Conservation (phyloP, 2,329 filamentous ascomycete genomes). For the Acrocalymma vagum region DNA sequence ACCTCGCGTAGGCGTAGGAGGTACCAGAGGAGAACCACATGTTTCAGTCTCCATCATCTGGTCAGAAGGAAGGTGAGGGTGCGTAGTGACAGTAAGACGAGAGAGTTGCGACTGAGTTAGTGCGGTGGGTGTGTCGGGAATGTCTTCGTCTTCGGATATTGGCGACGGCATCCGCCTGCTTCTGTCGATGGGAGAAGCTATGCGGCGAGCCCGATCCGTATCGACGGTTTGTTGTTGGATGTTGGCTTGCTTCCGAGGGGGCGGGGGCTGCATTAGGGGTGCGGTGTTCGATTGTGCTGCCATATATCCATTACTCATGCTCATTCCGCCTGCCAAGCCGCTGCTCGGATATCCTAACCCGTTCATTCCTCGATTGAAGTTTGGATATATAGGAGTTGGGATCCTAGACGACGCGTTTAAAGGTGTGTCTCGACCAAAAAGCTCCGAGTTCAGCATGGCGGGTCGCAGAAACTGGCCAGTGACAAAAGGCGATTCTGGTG, state of each 20-base stretch:
- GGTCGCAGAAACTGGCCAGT: constrained; percentile 40
- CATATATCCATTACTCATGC: constrained; percentile 18
- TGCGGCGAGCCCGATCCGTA: too few relatives aligned
- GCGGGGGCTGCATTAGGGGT: constrained; percentile 22
- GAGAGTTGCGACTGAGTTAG: constrained; percentile 48
- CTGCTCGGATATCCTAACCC: constrained; percentile 38
- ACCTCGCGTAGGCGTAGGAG: constrained; percentile 36
- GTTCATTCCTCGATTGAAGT: constrained; percentile 41
- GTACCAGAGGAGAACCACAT: constrained; percentile 15
- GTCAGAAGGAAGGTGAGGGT: constrained; percentile 29
- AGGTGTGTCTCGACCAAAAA: constrained; percentile 28
- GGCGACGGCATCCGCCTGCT: constrained; percentile 49
- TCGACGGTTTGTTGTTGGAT: too few relatives aligned
- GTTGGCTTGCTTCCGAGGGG: constrained; percentile 29
- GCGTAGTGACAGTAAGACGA: constrained; percentile 45
- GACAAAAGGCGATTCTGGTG: constrained; percentile 43
- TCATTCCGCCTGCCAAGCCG: constrained; percentile 34
- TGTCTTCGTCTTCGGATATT: constrained; percentile 49
- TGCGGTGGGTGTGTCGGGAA: constrained; percentile 46
- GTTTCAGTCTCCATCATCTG: constrained; percentile 47
- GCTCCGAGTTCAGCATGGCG: constrained; percentile 40
- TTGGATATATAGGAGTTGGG: constrained; percentile 51
- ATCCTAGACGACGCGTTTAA: constrained; percentile 39
- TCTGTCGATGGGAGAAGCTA: too few relatives aligned
- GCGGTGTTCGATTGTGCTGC: constrained; percentile 12